Base-by-base conservation (phyloP, 1,139 yeast species). In the Saccharomyces hybrid region DNA sequence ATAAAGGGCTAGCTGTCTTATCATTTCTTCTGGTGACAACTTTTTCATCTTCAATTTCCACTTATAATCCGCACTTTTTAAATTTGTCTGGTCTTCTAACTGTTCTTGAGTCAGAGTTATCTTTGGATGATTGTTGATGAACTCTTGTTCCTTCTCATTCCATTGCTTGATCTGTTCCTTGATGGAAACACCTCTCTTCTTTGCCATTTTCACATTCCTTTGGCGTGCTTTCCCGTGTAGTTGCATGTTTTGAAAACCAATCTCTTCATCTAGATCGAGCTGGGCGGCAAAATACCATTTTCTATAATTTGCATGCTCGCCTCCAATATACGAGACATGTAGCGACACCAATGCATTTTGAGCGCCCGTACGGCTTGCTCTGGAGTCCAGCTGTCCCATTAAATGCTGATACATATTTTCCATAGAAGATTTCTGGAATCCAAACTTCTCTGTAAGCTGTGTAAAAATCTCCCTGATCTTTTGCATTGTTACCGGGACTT, bases 281-380 rank as follows among this genome's bases (percentile, higher is more conserved):
- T 80, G 83, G 3, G 88, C 83, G 2, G 89, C 89, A 74, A 85
- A 84, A 64, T 79, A 85, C 91, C 91, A 86, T 65, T 83, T 85
- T 60, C 78, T 76, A 65, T 80, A 85, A 65, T 86, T 86, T 0
- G 91, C 74, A 59, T 83, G 78, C 27, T 78, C 74, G 1, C 91
- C 93, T 0, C 89, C 89, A 57, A 86, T 82, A 64, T 84, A 85
- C 56, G 86, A 87, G 0, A 85, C 87, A 69, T 86, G 90, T 49
- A 85, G 63, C 0, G 88, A 77, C 49, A 75, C 69, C 54, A 86
- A 72, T 0, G 91, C 89, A 50, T 71, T 74, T 1, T 59, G 61
- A 0, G 87, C 79, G 0, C 77, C 75, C 73, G 82, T 76, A 60
- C 91, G 74, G 14, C 88, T 78, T 1, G 88, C 80, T 60, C 91